Base-by-base conservation (phyloP, 129 eudicot species). In the Lonicera japonica region DNA sequence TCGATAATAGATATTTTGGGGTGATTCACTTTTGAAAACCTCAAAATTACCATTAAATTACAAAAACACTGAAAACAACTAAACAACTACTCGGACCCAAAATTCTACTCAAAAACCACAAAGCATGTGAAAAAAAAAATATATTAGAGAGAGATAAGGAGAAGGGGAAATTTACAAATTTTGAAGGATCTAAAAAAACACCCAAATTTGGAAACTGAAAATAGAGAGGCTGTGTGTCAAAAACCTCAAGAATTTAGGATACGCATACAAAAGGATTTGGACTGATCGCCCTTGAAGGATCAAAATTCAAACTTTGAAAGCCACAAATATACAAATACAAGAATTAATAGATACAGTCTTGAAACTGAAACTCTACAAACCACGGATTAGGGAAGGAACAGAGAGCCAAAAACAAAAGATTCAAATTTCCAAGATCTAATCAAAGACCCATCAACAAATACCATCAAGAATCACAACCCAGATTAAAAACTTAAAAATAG, bases 1-100 rank as follows among this genome's bases (percentile, higher is more conserved):
- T 61, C n/a, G n/a, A n/a, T n/a, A n/a, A n/a, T n/a, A 60, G 48
- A 39, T 40, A 47, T 50, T 52, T 45, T 56, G 56, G 25, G 38
- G 56, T 13, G 21, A 21, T 21, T 59, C 18, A 21, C 65, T 11
- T 47, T 19, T 41, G 19, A 69, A 60, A 40, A 66, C 23, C 56
- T 41, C 17, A 25, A 7, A 56, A 40, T 11, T 14, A 51, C 21
- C 18, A 22, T 22, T 15, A 64, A 12, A 11, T 14, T 52, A 10
- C 29, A 50, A 45, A 29, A 29, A 6, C 36, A 29, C 36, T 29
- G 36, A 29, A 29, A 29, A 29, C 2, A 29, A 6, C 6, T 29
- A 1, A 29, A 29, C 36, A n/a, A n/a, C n/a, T n/a, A n/a, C n/a
- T n/a, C n/a, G n/a, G n/a, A 29, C 36, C 36, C 36, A 29, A 29